Percentiles rank a stretch among this genome's conserved stretches.
Evolutionary conservation across 1,284 basidiomycete species (phyloP).

Genomic region (Boletus semigastroideus): DNA sequence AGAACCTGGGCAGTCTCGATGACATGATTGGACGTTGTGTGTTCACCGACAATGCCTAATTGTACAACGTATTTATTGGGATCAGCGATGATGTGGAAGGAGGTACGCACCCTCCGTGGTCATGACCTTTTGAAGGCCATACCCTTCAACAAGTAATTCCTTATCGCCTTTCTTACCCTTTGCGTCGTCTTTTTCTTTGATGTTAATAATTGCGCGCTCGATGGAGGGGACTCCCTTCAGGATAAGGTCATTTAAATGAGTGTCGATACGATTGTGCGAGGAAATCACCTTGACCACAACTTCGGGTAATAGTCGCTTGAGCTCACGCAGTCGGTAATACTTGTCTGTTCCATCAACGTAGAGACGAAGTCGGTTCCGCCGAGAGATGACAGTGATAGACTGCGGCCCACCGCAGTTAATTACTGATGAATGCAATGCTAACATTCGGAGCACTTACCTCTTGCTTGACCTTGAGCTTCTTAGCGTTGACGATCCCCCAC

Average conservation of each 20-base stretch:
- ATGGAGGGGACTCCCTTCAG: conserved; percentile 79
- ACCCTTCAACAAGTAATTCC: conserved; percentile 91
- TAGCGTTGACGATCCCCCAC: conserved; percentile 84
- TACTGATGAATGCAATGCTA: neutral
- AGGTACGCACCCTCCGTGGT: conserved; percentile 81
- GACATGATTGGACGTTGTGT: conserved; percentile 96
- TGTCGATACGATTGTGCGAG: conserved; percentile 3
- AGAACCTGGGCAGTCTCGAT: conserved; percentile 95
- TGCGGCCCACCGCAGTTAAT: conserved; percentile 26
- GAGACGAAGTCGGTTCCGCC: conserved; percentile 81
- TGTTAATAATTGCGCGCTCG: conserved; percentile 89
- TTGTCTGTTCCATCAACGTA: conserved; percentile 85
- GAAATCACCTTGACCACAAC: conserved; percentile 82
- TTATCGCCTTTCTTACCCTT: conserved; percentile 81
- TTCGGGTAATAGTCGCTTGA: conserved; percentile 78
- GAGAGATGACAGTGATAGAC: conserved; percentile 74
- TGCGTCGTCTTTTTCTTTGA: conserved; percentile 78
- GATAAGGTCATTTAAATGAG: neutral
- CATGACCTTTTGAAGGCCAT: conserved; percentile 98
- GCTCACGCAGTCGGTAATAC: conserved; percentile 84
- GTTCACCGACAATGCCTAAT: conserved; percentile 85
- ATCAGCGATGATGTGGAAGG: neutral
- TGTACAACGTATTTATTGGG: neutral
- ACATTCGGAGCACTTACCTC: conserved; percentile 50
- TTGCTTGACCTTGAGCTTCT: conserved; percentile 92